Conservation (phyloP, 2,329 filamentous ascomycete genomes). For the Ceratocystis alfenasii region DNA sequence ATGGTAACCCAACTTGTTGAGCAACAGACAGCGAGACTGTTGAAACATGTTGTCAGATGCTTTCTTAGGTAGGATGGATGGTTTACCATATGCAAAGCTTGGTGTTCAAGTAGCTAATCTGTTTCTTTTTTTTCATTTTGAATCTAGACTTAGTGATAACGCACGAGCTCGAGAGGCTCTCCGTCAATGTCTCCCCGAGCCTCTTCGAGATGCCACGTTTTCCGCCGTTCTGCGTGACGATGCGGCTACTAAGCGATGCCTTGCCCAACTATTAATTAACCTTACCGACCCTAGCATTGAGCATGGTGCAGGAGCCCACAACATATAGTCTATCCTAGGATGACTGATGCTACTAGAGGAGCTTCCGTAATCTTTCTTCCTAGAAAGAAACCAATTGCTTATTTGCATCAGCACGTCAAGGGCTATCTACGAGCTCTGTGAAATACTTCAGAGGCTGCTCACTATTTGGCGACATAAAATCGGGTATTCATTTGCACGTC, state of each 20-base stretch:
- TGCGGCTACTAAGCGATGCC: slow-evolving; percentile 90
- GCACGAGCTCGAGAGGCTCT: slow-evolving; percentile 88
- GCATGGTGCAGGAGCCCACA: slow-evolving; percentile 28
- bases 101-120: neutral
- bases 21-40: slow-evolving; percentile 85
- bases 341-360: neutral
- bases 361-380: neutral
- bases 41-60: slow-evolving; percentile 96
- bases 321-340: neutral
- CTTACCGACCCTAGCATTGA: slow-evolving; percentile 75
- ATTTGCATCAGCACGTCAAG: neutral
- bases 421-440: neutral
- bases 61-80: slow-evolving; percentile 66
- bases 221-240: slow-evolving; percentile 93
- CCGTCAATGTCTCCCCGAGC: slow-evolving; percentile 89
- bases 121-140: neutral
- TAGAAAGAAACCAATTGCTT: neutral
- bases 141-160: slow-evolving; percentile 74
- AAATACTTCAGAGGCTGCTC: neutral
- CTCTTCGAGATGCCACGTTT: slow-evolving; percentile 96
- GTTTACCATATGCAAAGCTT: neutral
- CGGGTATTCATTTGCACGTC: neutral
- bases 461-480: neutral
- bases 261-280: slow-evolving; percentile 94
- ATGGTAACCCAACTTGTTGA: slow-evolving; percentile 98